phyloP scores from a whole-genome alignment of 2,329 filamentous ascomycete species.

The Phaeomoniella chlamydospora region DNA sequence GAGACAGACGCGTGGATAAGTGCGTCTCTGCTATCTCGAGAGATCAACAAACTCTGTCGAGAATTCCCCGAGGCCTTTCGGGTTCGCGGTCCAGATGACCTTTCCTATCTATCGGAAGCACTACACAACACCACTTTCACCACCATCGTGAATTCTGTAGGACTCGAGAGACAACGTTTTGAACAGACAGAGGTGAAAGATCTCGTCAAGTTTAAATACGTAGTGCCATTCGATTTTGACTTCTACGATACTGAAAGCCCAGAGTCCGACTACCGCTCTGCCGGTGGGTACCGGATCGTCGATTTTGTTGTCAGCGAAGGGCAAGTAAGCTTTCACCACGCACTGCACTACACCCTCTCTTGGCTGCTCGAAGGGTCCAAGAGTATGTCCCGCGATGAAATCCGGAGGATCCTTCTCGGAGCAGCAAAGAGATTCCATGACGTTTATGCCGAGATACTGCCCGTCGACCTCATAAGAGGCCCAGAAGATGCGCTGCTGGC shows the following conservation, averaged over 20 bases:
- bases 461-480: slow-evolving; percentile 10
- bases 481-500: slow-evolving; percentile 72
- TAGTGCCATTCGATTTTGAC: slow-evolving; percentile 75
- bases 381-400: slow-evolving; percentile 50
- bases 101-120: slow-evolving; percentile 54
- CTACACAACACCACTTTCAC: slow-evolving; percentile 54
- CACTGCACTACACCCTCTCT: slow-evolving; percentile 86
- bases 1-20: slow-evolving; percentile 98
- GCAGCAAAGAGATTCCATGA: slow-evolving; percentile 55
- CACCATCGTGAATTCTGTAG: slow-evolving; percentile 78
- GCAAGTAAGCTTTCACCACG: slow-evolving; percentile 93
- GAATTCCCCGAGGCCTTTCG: slow-evolving; percentile 80
- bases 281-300: slow-evolving; percentile 50
- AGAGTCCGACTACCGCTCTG: neutral
- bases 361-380: slow-evolving; percentile 90
- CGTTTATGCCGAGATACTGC: slow-evolving; percentile 27
- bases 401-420: slow-evolving; percentile 58
- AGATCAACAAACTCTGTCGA: slow-evolving; percentile 84
- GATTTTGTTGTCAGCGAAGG: slow-evolving; percentile 80
- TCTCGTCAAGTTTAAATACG: slow-evolving; percentile 65
- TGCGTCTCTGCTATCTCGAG: slow-evolving; percentile 81
- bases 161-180: slow-evolving; percentile 76
- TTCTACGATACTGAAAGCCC: slow-evolving; percentile 14
- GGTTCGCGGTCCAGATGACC: slow-evolving; percentile 49
- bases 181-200: slow-evolving; percentile 77